Evolutionary conservation across 2,329 filamentous ascomycete species (phyloP).

Genomic region (Fulvia fulva): DNA sequence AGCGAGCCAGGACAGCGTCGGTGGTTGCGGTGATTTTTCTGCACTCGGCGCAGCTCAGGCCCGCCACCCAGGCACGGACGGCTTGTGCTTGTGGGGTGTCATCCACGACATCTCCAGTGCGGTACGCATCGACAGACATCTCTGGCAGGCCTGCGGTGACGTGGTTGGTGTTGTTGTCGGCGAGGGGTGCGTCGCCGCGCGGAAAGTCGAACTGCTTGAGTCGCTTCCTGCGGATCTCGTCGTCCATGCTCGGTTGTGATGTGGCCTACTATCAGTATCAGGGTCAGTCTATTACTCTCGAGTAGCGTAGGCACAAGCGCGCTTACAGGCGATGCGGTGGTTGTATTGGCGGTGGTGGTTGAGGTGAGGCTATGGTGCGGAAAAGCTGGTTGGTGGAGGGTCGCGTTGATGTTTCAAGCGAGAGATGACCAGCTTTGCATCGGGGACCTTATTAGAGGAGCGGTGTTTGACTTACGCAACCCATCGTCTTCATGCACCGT

Average conservation of each 20-base stretch:
- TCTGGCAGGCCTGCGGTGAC: background rate
- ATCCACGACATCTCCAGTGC: background rate
- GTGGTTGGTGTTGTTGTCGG: slow-evolving; percentile 1
- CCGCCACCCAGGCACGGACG: background rate
- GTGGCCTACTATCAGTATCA: background rate
- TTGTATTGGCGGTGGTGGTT: background rate
- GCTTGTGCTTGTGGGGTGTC: background rate
- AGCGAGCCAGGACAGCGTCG: background rate
- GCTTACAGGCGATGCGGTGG: background rate
- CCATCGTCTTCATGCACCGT: background rate
- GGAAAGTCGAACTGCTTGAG: background rate
- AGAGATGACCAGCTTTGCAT: background rate
- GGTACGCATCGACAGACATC: background rate
- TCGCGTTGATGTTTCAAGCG: background rate
- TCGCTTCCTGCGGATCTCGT: slow-evolving; percentile 7
- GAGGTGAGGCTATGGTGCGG: background rate
- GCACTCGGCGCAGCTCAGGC: background rate
- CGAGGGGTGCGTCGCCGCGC: background rate
- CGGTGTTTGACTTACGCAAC: background rate
- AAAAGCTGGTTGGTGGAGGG: background rate
- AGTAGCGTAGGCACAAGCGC: background rate
- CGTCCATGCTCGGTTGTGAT: slow-evolving; percentile 5
- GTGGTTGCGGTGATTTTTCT: background rate
- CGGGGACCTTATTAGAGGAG: background rate
- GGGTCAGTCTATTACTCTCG: background rate